A percentile compares a stretch with the other conserved stretches of the same genome.
These are phyloP conservation scores for Cutaneotrichosporon daszewskae DNA, from an alignment of 1,284 basidiomycete species.

Conservation along the genomic window DNA sequence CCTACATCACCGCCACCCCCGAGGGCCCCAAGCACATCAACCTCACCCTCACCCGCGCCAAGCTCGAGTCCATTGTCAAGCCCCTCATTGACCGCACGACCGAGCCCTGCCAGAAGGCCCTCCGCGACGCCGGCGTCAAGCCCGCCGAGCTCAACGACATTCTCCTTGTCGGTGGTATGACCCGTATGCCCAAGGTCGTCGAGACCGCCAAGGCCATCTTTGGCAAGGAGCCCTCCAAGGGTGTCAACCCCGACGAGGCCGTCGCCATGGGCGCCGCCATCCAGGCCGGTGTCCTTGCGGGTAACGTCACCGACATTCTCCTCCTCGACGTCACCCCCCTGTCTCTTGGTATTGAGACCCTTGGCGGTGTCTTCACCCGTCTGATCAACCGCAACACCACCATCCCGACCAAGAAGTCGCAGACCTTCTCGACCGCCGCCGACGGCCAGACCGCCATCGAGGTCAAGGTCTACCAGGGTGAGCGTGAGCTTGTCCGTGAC, in stretches of 20 bases:
- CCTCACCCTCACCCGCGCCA: constrained; percentile 75
- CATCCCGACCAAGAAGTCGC: constrained; percentile 98
- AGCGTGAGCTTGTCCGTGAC: constrained; percentile 87
- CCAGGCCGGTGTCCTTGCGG: constrained; percentile 91
- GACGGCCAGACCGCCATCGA: constrained; percentile 94
- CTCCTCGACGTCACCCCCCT: constrained; percentile 89
- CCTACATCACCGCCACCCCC: constrained; percentile 94
- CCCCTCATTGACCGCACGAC: constrained; percentile 82
- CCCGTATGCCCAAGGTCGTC: constrained; percentile 90
- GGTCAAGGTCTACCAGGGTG: constrained; percentile 97
- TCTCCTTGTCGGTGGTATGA: constrained; percentile 97
- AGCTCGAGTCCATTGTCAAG: constrained; percentile 81
- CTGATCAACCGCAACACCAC: constrained; percentile 95
- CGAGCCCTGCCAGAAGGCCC: constrained; percentile 97
- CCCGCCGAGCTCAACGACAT: constrained; percentile 89
- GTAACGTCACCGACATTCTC: constrained; percentile 93
- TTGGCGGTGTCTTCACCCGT: constrained; percentile 95
- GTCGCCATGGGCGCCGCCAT: constrained; percentile 90
- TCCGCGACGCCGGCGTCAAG: constrained; percentile 86
- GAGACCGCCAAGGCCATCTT: constrained; percentile 91
- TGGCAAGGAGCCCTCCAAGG: constrained; percentile 92
- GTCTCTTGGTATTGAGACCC: constrained; percentile 75
- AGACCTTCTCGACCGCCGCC: constrained; percentile 96
- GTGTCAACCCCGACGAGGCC: constrained; percentile 95
- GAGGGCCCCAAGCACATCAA: constrained; percentile 97